Percentiles rank a stretch among this genome's conserved stretches.
Evolutionary conservation across 192 early-diverging fungal species (phyloP).

Genomic region (Rhizophlyctis rosea): DNA sequence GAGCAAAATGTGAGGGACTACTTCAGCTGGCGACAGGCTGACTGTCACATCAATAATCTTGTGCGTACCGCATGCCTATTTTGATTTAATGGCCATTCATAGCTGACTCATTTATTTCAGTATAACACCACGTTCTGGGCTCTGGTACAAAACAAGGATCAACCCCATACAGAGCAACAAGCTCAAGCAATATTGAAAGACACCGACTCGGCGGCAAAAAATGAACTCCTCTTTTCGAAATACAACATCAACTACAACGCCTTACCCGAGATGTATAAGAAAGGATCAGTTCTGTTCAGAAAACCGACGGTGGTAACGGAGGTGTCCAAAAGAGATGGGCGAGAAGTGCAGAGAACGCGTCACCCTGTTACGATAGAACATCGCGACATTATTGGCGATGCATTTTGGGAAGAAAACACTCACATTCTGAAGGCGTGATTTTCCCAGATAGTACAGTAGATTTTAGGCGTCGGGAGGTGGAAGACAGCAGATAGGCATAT

Average conservation of each 20-base stretch:
- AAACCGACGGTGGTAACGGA: constrained; percentile 28
- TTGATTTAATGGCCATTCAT: background rate
- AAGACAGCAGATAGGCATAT: too few relatives aligned
- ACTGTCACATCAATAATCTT: constrained; percentile 93
- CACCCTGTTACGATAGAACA: constrained; percentile 31
- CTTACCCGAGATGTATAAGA: constrained; percentile 76
- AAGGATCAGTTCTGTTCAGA: constrained; percentile 78
- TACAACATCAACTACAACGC: constrained; percentile 90
- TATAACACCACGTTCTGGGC: constrained; percentile 97
- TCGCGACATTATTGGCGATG: constrained; percentile 46
- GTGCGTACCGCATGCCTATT: constrained; percentile 9
- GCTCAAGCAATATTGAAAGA: constrained; percentile 80
- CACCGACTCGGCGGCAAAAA: constrained; percentile 83
- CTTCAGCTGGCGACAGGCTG: constrained; percentile 90
- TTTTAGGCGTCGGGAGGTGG: too few relatives aligned
- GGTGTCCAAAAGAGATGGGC: constrained; percentile 17
- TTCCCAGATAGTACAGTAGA: too few relatives aligned
- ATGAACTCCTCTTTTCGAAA: constrained; percentile 83
- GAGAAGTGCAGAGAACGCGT: constrained; percentile 19
- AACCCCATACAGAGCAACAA: constrained; percentile 65
- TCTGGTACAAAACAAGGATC: constrained; percentile 60
- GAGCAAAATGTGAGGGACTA: constrained; percentile 85
- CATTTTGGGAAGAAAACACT: constrained; percentile 43
- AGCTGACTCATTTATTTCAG: constrained; percentile 3
- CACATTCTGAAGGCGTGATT: constrained; percentile 13